Conservation (phyloP, 2,329 filamentous ascomycete genomes). For the Bretziella fagacearum region DNA sequence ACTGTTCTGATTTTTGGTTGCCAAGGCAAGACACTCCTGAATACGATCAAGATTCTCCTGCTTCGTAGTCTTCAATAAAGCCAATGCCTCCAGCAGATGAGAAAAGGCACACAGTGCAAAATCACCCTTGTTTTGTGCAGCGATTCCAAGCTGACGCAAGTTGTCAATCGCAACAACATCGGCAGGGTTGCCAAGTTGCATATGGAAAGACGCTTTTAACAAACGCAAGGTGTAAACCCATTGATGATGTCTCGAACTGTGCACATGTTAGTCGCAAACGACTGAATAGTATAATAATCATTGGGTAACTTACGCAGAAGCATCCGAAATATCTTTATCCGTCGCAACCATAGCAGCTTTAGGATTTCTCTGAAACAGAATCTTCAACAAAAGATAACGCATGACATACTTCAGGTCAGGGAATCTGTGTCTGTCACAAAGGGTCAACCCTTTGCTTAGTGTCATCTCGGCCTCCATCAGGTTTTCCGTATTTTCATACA, state of each 20-base stretch:
- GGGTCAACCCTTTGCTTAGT: conserved; percentile 51
- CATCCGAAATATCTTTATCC: conserved; percentile 51
- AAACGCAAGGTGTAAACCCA: conserved; percentile 69
- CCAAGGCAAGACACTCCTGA: conserved; percentile 57
- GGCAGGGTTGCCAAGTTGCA: conserved; percentile 41
- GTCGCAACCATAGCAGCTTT: conserved; percentile 57
- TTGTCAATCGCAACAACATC: conserved; percentile 52
- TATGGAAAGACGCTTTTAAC: conserved; percentile 50
- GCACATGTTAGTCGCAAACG: conserved; percentile 6
- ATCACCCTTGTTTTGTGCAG: conserved; percentile 45
- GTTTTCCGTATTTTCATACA: conserved; percentile 64
- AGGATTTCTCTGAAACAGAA: conserved; percentile 52
- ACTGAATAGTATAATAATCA: conserved; percentile 15
- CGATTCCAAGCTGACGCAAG: conserved; percentile 41
- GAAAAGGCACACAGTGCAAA: conserved; percentile 47
- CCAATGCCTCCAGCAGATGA: conserved; percentile 50
- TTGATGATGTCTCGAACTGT: conserved; percentile 44
- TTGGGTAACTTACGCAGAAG: conserved; percentile 36
- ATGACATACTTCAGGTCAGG: conserved; percentile 59
- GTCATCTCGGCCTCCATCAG: conserved; percentile 55
- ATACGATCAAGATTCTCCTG: conserved; percentile 52
- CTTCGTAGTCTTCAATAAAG: conserved; percentile 46
- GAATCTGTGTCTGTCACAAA: conserved; percentile 41
- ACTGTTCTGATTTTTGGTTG: conserved; percentile 53
- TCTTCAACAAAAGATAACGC: conserved; percentile 54